A percentile compares a stretch with the other conserved stretches of the same genome.
These are phyloP conservation scores for Trichoderma hamatum DNA, from an alignment of 2,329 filamentous ascomycete species.

Conservation along the genomic window DNA sequence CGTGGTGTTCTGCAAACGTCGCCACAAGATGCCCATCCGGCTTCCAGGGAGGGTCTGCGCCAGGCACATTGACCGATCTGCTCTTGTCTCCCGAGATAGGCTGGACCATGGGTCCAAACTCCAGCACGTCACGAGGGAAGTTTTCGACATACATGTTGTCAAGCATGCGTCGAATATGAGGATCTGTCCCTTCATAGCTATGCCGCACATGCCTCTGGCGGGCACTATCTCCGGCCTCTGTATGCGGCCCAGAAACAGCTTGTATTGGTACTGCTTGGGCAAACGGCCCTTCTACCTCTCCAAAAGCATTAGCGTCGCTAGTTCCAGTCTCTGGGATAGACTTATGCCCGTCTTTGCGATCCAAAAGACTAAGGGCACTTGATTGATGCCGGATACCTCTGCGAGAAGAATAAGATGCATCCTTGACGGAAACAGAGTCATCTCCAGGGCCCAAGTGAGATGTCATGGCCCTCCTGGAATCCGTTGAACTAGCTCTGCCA, in stretches of 20 bases:
- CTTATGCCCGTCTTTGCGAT: conserved; percentile 62
- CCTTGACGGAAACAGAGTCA: conserved; percentile 43
- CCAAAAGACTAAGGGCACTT: conserved; percentile 62
- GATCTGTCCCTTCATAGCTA: conserved; percentile 81
- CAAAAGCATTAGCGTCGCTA: conserved; percentile 62
- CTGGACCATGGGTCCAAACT: conserved; percentile 80
- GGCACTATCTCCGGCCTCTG: conserved; percentile 37
- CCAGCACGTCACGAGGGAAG: conserved; percentile 65
- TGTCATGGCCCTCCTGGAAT: conserved; percentile 41
- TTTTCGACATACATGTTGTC: conserved; percentile 82
- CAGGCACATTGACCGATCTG: conserved; percentile 52
- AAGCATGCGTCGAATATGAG: conserved; percentile 69
- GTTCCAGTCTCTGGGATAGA: conserved; percentile 62
- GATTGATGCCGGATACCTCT: conserved; percentile 58
- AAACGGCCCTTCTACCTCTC: conserved; percentile 62
- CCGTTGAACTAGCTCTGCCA: conserved; percentile 41
- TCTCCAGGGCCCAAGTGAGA: conserved; percentile 39
- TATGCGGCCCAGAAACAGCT: conserved; percentile 32
- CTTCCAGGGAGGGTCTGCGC: conserved; percentile 66
- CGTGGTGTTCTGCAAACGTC: conserved; percentile 85
- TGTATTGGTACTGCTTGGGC: conserved; percentile 39
- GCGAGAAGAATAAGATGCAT: conserved; percentile 48
- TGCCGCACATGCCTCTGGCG: conserved; percentile 63
- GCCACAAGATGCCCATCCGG: conserved; percentile 84
- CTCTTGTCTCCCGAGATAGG: conserved; percentile 62